Base-by-base conservation (phyloP, 176 grass and related monocot species). In the Echinochloa phyllopogon region DNA sequence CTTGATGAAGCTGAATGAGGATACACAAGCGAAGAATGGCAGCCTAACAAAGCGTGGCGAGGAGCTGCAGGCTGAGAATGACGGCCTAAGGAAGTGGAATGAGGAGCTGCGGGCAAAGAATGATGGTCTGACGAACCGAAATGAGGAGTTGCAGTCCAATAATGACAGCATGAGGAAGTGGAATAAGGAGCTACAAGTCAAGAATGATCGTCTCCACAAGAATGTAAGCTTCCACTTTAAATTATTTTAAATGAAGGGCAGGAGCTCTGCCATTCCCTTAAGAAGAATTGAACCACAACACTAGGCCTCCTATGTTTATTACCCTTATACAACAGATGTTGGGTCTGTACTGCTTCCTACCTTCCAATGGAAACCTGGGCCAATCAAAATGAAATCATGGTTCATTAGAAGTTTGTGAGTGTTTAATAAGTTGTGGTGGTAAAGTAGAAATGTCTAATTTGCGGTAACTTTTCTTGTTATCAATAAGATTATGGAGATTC, bases 381-480 rank as follows among this genome's bases (percentile, higher is more conserved):
- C 40, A 69, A 69, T 44, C 40, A 23, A 69, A 43, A 69, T 69
- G 6, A 36, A 4, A 51, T 67, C 6, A 20, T 74, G 25, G 45
- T 50, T 51, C 44, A 73, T 36, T 41, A 5, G 8, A 42, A 68
- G 27, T 74, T 53, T 47, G 21, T 47, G 68, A 25, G 13, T 21
- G 41, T 33, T 37, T 53, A 50, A 29, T 73, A 50, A 29, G 12
- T 11, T 20, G 8, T 41, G 20, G 25, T 20, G 27, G 15, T 38
- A 74, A 53, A 74, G 17, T 53, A 36, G 47, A 74, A 48, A 74
- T 75, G 50, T 38, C 27, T 56, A 21, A 75, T 56, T 52, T 39
- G 13, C 3, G 18, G 25, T 74, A 36, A 37, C 27, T 74, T 74
- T 17, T 74, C 48, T 37, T 74, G 48, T 10, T 75, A 20, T 7